These are phyloP conservation scores for Byssochlamys sp. DNA, from an alignment of 2,329 filamentous ascomycete genomes.

Conservation along the genomic window DNA sequence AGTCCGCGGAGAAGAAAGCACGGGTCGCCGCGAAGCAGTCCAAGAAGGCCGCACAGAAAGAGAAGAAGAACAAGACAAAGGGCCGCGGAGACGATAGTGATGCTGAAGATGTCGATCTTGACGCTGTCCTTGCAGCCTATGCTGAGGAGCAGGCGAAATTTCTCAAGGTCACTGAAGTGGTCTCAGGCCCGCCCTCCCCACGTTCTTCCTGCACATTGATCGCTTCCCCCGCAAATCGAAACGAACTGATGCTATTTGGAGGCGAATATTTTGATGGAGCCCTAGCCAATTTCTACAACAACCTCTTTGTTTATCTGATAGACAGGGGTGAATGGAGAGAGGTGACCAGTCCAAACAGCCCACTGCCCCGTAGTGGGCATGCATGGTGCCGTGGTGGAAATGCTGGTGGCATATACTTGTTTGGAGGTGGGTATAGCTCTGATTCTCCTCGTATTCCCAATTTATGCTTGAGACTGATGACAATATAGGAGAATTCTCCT, in stretches of 20 bases:
- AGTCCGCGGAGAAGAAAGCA: constrained; percentile 47
- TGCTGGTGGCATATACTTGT: constrained; percentile 74
- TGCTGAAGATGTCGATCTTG: constrained; percentile 83
- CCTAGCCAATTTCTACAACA: constrained; percentile 62
- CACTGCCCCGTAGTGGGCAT: constrained; percentile 81
- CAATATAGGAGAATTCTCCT: constrained; percentile 68
- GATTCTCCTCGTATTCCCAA: not conserved
- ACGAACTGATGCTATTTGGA: constrained; percentile 83
- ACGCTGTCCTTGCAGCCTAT: constrained; percentile 86
- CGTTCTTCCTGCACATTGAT: constrained; percentile 73
- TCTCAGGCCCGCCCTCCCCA: constrained; percentile 62
- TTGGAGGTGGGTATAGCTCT: constrained; percentile 53
- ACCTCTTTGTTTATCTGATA: constrained; percentile 61
- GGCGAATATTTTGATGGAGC: constrained; percentile 94
- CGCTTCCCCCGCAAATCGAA: constrained; percentile 73
- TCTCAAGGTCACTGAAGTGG: constrained; percentile 78
- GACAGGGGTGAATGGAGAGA: constrained; percentile 82
- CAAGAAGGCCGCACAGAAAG: constrained; percentile 64
- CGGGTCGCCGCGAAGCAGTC: constrained; percentile 64
- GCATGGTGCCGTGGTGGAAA: constrained; percentile 89
- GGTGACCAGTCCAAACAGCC: constrained; percentile 82
- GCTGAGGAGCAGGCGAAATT: constrained; percentile 87
- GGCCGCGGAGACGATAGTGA: constrained; percentile 67
- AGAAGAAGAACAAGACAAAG: constrained; percentile 70
- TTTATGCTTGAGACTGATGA: constrained; percentile 4